Conservation (phyloP, 2,329 filamentous ascomycete species). For the Fusarium pseudonygamai region DNA sequence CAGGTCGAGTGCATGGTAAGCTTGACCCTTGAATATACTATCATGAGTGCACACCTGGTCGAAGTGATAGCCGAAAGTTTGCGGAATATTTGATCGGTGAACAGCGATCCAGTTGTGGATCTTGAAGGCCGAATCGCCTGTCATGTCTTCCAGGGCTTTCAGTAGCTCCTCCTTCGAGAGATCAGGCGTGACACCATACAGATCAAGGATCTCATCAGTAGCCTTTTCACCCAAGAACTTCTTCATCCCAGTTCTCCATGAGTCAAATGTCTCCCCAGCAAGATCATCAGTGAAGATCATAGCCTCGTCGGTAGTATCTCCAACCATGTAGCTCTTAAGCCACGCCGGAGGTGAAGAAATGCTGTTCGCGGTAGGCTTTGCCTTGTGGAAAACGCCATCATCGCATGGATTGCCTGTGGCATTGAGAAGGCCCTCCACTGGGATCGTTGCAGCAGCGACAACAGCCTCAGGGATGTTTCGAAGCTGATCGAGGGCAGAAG, state of each 20-base stretch:
- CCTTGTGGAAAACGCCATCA: conserved; percentile 12
- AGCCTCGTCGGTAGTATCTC: conserved; percentile 20
- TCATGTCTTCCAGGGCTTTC: conserved; percentile 8
- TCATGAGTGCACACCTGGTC: conserved; percentile 25
- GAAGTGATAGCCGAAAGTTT: conserved; percentile 27
- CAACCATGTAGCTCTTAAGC: conserved; percentile 26
- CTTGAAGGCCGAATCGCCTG: conserved; percentile 12
- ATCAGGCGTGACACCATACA: conserved; percentile 6
- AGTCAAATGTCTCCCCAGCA: background rate
- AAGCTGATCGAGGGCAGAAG: conserved; percentile 10
- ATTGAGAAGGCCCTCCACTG: conserved; percentile 10
- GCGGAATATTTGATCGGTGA: conserved; percentile 2
- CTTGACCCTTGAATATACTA: conserved; percentile 10
- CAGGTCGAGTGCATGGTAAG: conserved; percentile 24
- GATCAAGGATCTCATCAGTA: conserved; percentile 1
- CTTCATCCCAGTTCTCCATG: background rate
- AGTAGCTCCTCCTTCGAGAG: background rate
- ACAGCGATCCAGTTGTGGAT: conserved; percentile 19
- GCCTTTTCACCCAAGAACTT: background rate
- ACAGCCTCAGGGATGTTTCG: conserved; percentile 2
- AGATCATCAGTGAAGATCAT: conserved; percentile 10
- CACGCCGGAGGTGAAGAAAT: conserved; percentile 12
- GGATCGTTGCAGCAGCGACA: conserved; percentile 12
- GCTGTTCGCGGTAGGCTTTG: background rate
- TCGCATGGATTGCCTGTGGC: conserved; percentile 25